Percentiles rank a stretch among this genome's conserved stretches.
These are phyloP conservation scores for Schoenoplectus tabernaemontani DNA, from an alignment of 202 grass and related monocot genomes.

Conservation along the genomic window DNA sequence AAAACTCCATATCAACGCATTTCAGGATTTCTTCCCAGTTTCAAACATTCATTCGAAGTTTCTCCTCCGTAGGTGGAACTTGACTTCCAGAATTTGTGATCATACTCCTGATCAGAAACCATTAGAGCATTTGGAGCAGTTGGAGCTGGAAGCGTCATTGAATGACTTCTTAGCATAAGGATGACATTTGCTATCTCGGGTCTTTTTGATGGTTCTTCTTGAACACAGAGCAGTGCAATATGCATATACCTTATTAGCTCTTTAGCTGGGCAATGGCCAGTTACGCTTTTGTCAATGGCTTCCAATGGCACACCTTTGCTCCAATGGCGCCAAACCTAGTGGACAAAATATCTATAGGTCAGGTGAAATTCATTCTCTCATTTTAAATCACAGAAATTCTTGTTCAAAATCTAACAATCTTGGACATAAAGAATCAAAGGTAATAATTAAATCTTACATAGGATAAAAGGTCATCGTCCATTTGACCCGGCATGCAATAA, in stretches of 20 bases:
- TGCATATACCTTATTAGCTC: neutral
- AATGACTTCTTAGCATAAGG: slow-evolving; percentile 7
- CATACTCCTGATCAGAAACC: too few species aligned
- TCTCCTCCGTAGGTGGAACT: too few species aligned
- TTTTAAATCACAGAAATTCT: too few species aligned
- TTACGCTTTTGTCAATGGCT: neutral
- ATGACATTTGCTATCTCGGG: neutral
- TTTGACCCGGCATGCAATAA: neutral
- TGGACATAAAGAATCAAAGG: neutral
- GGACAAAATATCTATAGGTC: neutral
- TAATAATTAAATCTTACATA: neutral
- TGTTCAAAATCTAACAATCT: too few species aligned
- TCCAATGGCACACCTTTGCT: neutral
- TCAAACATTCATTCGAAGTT: too few species aligned
- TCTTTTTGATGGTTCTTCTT: neutral
- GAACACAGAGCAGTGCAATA: neutral
- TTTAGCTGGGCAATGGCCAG: neutral
- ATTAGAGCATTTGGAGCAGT: neutral
- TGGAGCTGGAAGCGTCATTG: neutral
- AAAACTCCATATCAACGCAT: too few species aligned
- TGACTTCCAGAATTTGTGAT: too few species aligned
- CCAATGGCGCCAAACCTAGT: slow-evolving; percentile 7
- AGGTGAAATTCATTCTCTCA: too few species aligned
- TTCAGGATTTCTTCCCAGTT: too few species aligned
- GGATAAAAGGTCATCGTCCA: neutral